Conservation (phyloP, 306 rosid species). For the Canavalia gladiata region DNA sequence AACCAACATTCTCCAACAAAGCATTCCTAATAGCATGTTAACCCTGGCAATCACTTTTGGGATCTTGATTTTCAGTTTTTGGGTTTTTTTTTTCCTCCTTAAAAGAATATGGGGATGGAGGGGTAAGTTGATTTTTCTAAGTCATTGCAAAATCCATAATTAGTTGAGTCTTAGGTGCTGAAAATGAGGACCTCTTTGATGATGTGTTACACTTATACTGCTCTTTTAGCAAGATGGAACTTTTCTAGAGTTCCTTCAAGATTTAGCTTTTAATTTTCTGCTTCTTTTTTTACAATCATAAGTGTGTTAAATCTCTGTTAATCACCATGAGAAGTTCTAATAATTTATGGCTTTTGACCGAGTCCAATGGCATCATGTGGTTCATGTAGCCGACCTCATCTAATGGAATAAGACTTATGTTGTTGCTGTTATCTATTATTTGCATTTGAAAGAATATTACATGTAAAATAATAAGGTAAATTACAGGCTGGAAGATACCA, state of each 20-base stretch:
- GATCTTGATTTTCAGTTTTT: slow-evolving; percentile 29
- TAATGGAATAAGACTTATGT: too few relatives aligned
- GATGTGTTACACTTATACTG: slow-evolving; percentile 5
- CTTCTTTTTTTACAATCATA: slow-evolving; percentile 20
- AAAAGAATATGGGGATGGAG: background rate
- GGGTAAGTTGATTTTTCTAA: background rate
- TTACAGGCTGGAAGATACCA: slow-evolving; percentile 85
- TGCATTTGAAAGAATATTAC: slow-evolving; percentile 22
- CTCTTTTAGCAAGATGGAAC: background rate
- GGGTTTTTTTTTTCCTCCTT: background rate
- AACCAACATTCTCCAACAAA: slow-evolving; percentile 23
- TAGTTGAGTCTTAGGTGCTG: slow-evolving; percentile 14
- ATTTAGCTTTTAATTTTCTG: slow-evolving; percentile 21
- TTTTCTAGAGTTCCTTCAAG: background rate
- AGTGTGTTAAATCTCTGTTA: slow-evolving; percentile 4
- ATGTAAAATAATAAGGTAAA: slow-evolving; percentile 19
- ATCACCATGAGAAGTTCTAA: slow-evolving; percentile 14
- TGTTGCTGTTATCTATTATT: background rate
- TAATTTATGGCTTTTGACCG: too few relatives aligned
- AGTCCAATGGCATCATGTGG: too few relatives aligned
- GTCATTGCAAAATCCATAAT: slow-evolving; percentile 13
- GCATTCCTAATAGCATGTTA: slow-evolving; percentile 1
- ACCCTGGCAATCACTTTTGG: background rate
- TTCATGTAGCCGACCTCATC: too few relatives aligned
- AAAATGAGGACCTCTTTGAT: background rate